These are phyloP conservation scores for Penicillium capsulatum DNA, from an alignment of 2,329 filamentous ascomycete genomes.

Conservation along the genomic window DNA sequence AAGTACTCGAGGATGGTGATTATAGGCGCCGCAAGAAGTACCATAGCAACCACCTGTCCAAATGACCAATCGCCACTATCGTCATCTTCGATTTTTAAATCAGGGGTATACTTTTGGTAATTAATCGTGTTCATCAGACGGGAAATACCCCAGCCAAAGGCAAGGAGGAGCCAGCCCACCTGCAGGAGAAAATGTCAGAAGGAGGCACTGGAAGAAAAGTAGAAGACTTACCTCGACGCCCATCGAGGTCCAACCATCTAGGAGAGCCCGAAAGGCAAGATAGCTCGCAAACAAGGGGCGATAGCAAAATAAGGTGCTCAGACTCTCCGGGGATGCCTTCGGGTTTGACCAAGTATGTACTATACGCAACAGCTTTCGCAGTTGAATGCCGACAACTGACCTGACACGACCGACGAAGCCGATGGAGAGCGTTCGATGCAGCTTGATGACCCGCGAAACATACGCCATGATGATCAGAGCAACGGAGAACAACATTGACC, in stretches of 20 bases:
- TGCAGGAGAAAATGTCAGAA: background rate
- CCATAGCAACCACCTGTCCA: conserved; percentile 5
- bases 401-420: background rate
- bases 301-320: background rate
- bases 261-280: background rate
- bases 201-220: background rate
- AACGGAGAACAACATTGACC: conserved; percentile 3
- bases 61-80: conserved; percentile 5
- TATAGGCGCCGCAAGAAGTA: conserved; percentile 3
- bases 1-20: conserved; percentile 1
- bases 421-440: conserved; percentile 4
- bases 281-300: conserved; percentile 1
- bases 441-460: conserved; percentile 2
- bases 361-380: background rate
- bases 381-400: background rate
- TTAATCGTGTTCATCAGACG: background rate
- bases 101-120: background rate
- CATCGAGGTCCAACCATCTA: conserved; percentile 5
- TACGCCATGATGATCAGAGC: conserved; percentile 2
- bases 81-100: background rate
- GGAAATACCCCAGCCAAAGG: conserved; percentile 5
- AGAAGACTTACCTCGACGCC: conserved; percentile 2
- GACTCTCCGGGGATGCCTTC: background rate
- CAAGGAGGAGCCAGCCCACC: conserved; percentile 5
- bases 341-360: background rate